Evolutionary conservation across 1,284 basidiomycete genomes (phyloP).

Genomic region (Boletus calvinii): DNA sequence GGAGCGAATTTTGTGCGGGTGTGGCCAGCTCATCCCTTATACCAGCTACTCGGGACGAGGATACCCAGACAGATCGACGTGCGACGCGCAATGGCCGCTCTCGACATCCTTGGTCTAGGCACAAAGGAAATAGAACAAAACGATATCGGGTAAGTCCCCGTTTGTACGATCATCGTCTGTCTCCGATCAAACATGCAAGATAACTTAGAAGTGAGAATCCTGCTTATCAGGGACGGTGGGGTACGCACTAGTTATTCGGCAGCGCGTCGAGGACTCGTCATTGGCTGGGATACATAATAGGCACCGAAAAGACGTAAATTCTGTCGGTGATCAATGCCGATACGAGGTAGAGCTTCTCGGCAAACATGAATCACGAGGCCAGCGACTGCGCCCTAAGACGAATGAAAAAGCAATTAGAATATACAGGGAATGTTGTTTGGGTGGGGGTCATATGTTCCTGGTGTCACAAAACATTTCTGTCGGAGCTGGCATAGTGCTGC

Average conservation of each 20-base stretch:
- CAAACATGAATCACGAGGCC: background rate
- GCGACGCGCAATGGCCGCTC: background rate
- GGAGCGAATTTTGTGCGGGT: slow-evolving; percentile 9
- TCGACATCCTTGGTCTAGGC: background rate
- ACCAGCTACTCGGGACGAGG: background rate
- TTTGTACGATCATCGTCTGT: background rate
- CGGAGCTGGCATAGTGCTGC: slow-evolving; percentile 2
- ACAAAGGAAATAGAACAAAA: background rate
- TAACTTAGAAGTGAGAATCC: background rate
- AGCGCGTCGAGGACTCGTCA: background rate
- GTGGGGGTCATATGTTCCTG: background rate
- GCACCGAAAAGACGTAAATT: slow-evolving; percentile 4
- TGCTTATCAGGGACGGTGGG: background rate
- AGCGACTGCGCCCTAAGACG: background rate
- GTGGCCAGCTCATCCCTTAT: background rate
- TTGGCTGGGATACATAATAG: background rate
- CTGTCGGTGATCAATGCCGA: background rate
- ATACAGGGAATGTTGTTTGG: background rate
- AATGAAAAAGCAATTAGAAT: background rate
- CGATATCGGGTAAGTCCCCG: background rate
- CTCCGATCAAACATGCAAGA: background rate
- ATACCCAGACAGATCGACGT: too few species aligned
- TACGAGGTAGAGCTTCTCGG: background rate
- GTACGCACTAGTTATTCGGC: background rate
- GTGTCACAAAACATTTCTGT: background rate